phyloP scores from a whole-genome alignment of 73 alveolate genomes.

The Tetrahymena borealis region DNA sequence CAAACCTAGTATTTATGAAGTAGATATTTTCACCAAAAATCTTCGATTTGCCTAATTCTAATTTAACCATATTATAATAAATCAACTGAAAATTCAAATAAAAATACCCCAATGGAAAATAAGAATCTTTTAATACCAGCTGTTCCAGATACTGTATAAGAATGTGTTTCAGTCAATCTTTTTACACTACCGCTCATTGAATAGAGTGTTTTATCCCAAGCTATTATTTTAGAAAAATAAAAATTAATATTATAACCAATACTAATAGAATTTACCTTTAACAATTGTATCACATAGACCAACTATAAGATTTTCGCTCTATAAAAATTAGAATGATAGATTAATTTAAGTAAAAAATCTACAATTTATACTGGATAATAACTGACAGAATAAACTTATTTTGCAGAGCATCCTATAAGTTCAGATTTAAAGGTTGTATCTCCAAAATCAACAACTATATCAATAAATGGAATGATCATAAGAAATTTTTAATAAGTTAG shows the following conservation, averaged over 20 bases:
- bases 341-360: neutral
- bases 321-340: neutral
- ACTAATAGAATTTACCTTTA: neutral
- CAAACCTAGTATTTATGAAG: no score
- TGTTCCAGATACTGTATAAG: neutral
- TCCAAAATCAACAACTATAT: neutral
- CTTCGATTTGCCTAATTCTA: no score
- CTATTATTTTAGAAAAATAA: neutral
- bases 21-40: no score
- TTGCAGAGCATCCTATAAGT: neutral
- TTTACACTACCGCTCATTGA: neutral
- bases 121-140: neutral
- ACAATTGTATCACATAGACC: neutral
- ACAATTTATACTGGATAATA: neutral
- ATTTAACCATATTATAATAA: no score
- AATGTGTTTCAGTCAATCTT: neutral
- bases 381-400: neutral
- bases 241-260: neutral
- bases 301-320: neutral
- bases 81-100: no score
- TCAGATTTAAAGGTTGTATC: neutral
- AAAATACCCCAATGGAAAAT: neutral
- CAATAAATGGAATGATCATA: neutral
- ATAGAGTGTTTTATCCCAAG: neutral
- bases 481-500: neutral